Percentiles rank a stretch among this genome's conserved stretches.
Conservation (phyloP, 331 rosid species). For the Malus hybrid region DNA sequence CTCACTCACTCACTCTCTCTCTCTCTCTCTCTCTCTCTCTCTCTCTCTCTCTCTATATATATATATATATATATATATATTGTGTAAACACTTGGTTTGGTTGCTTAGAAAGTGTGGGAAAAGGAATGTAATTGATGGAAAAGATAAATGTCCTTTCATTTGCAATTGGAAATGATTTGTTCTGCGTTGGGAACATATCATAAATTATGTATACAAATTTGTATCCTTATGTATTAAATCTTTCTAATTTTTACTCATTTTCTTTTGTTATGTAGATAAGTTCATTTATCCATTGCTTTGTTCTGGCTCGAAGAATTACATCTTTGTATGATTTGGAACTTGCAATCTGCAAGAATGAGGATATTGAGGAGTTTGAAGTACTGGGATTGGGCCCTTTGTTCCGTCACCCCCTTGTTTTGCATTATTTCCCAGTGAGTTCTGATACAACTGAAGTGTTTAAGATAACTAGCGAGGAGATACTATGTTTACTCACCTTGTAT, state of each 20-base stretch:
- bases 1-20: not conserved
- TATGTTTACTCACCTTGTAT: conserved; percentile 33
- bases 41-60: too few species aligned
- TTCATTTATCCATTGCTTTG: conserved; percentile 86
- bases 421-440: conserved; percentile 55
- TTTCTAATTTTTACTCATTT: not conserved
- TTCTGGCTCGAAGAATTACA: conserved; percentile 59
- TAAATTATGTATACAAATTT: not conserved
- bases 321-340: conserved; percentile 70
- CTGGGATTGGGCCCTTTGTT: conserved; percentile 83
- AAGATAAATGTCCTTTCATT: not conserved
- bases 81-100: not conserved
- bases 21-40: not conserved
- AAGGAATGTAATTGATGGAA: not conserved
- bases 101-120: conserved; percentile 1
- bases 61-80: not conserved
- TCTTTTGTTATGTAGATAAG: conserved; percentile 47
- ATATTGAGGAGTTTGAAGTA: conserved; percentile 51
- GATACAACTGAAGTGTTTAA: conserved; percentile 49
- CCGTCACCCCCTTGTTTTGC: conserved; percentile 61
- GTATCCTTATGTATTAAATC: not conserved
- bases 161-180: not conserved
- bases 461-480: conserved; percentile 52
- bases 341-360: conserved; percentile 69
- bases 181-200: not conserved